Conservation (phyloP, 108 stramenopile species). For the Licmophora abbreviata region DNA sequence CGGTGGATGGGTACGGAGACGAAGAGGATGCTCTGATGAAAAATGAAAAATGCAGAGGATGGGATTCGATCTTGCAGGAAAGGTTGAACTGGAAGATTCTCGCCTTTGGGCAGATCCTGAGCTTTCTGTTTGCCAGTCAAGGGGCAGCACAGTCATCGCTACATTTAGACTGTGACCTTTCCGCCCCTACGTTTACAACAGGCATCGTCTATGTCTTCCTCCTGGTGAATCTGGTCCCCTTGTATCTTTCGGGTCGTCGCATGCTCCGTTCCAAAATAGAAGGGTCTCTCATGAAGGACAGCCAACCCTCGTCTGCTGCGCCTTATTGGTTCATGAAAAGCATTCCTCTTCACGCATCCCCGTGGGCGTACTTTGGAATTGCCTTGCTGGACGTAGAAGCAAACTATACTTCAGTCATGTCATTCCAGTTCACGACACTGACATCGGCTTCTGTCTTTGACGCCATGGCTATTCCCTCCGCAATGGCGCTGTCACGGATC, state of each 20-base stretch:
- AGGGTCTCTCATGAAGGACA: background rate
- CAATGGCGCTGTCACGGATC: slow-evolving; percentile 60
- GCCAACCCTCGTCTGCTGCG: background rate
- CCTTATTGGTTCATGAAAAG: background rate
- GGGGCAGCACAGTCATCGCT: slow-evolving; percentile 55
- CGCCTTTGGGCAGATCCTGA: slow-evolving; percentile 46
- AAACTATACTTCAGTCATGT: slow-evolving; percentile 1
- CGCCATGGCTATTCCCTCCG: slow-evolving; percentile 79
- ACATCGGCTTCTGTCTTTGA: slow-evolving; percentile 74
- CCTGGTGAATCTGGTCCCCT: slow-evolving; percentile 19
- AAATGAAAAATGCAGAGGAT: too few relatives aligned
- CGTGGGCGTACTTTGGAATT: slow-evolving; percentile 2
- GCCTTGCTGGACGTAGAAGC: slow-evolving; percentile 1
- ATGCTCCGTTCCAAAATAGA: background rate
- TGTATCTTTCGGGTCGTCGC: background rate
- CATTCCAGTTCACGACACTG: slow-evolving; percentile 61
- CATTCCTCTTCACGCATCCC: slow-evolving; percentile 2
- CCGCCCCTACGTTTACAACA: slow-evolving; percentile 36
- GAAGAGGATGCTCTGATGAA: too few relatives aligned
- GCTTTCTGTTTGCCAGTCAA: slow-evolving; percentile 34
- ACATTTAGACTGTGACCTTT: slow-evolving; percentile 30
- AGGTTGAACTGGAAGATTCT: slow-evolving; percentile 43
- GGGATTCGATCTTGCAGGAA: too few relatives aligned
- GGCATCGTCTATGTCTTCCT: slow-evolving; percentile 43
- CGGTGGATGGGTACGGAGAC: too few relatives aligned